phyloP scores from a whole-genome alignment of 371 early-diverging fungal genomes.

The Capniomyces stellatus region DNA sequence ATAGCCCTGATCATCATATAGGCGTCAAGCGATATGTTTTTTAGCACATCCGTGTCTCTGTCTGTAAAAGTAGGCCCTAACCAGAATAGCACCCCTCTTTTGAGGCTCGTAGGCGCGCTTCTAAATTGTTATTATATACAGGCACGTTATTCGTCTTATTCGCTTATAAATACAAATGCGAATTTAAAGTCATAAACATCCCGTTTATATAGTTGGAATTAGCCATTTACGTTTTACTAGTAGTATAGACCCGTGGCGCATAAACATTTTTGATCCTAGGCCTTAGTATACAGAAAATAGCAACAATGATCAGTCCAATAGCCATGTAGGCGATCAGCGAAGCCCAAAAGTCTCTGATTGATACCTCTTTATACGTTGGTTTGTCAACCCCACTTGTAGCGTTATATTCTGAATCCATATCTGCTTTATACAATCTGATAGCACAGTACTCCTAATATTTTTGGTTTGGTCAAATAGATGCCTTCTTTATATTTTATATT shows the following conservation, averaged over 20 bases:
- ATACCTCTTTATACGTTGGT: not conserved
- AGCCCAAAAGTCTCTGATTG: not conserved
- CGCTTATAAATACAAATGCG: not conserved
- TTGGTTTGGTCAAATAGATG: no score
- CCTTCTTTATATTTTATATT: no score
- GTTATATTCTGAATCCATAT: no score
- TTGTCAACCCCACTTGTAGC: no score
- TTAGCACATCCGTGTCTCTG: not conserved
- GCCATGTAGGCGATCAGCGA: not conserved
- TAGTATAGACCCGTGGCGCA: not conserved
- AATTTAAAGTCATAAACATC: not conserved
- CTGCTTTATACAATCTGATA: no score
- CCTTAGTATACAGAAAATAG: not conserved
- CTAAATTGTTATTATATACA: not conserved
- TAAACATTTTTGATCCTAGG: not conserved
- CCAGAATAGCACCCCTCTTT: not conserved
- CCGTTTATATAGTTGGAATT: no score
- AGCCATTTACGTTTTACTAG: not conserved
- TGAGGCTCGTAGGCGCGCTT: not conserved
- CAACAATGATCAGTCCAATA: not conserved
- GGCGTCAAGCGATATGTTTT: slow-evolving; percentile 30
- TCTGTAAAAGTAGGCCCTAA: not conserved
- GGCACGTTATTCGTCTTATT: not conserved
- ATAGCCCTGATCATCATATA: slow-evolving; percentile 58
- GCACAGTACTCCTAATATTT: no score